Conservation (phyloP, 2,329 filamentous ascomycete genomes). For the Tolypocladium tropicale region DNA sequence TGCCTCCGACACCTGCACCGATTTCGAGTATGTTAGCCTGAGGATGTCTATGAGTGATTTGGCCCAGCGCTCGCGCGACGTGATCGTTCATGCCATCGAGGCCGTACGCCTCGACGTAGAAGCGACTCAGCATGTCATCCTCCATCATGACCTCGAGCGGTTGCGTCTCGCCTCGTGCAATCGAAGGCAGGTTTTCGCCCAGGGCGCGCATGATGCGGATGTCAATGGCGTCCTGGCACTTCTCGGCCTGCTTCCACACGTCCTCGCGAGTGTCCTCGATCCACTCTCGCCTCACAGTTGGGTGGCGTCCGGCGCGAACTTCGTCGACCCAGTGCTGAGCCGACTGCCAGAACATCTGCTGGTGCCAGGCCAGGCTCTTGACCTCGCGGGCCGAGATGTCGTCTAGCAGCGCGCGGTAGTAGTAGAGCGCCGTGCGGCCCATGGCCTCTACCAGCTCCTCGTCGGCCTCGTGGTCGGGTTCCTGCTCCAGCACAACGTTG, state of each 20-base stretch:
- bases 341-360: neutral
- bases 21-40: neutral
- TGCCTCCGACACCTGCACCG: neutral
- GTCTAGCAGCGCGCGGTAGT: neutral
- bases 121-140: slow-evolving; percentile 16
- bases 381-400: neutral
- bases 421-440: neutral
- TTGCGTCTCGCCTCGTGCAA: slow-evolving; percentile 21
- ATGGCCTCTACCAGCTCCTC: neutral
- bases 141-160: slow-evolving; percentile 25
- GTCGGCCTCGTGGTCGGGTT: neutral
- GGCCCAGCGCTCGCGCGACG: neutral
- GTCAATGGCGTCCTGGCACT: neutral
- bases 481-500: neutral
- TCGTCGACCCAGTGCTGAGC: neutral
- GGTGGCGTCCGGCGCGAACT: neutral
- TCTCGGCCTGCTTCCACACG: neutral
- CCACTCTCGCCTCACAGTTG: neutral
- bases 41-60: neutral
- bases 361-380: neutral
- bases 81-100: neutral
- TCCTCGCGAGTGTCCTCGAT: neutral
- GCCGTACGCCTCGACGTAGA: slow-evolving; percentile 4
- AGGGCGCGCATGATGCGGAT: neutral
- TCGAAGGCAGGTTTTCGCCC: slow-evolving; percentile 5